Base-by-base conservation (phyloP, 352 stramenopile genomes). In the Nothophytophthora sp. region DNA sequence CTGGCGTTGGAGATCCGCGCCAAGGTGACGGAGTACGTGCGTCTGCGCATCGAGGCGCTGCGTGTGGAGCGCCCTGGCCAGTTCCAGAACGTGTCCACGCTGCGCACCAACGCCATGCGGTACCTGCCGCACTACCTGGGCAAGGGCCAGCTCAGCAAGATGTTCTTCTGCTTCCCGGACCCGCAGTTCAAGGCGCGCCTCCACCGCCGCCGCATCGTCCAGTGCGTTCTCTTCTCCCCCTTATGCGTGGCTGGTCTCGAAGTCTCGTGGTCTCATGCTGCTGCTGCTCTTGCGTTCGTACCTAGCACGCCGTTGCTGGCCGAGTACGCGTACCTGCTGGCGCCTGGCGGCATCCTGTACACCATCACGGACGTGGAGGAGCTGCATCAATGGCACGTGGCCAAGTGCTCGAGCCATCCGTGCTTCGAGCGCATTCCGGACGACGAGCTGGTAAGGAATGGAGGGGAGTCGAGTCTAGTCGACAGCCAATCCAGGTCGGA, bases 121-220 rank as follows among this genome's bases (percentile, higher is more conserved):
- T 94, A 94, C 64, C 42, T 94, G 40, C 81, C 84, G 35, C 81
- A 94, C 53, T 94, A 91, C 67, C 91, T 94, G 55, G 60, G 55
- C 36, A 94, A 94, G 54, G 81, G 81, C 3, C 84, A 94, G 55
- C 74, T 99, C 13, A 69, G 84, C 15, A 99, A 99, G 72, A 87
- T 99, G 35, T 99, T 99, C 72, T 99, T 99, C 75, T 99, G 96
- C 70, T 99, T 99, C 74, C 96, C 97, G 37, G 97, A 99, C 73
- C 97, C 97, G 25, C 96, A 99, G 70, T 99, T 99, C 67, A 99
- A 99, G 73, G 79, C 87, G 50, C 98, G 98, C 63, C 98, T 99
- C 72, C 95, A 99, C 70, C 86, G 89, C 33, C 84, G 96, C 24
- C 79, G 92, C 19, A 98, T 98, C 48, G 82, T 98, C 40, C 89